Evolutionary conservation across 2,329 filamentous ascomycete genomes (phyloP).

Genomic region (Coniosporium uncinatum): DNA sequence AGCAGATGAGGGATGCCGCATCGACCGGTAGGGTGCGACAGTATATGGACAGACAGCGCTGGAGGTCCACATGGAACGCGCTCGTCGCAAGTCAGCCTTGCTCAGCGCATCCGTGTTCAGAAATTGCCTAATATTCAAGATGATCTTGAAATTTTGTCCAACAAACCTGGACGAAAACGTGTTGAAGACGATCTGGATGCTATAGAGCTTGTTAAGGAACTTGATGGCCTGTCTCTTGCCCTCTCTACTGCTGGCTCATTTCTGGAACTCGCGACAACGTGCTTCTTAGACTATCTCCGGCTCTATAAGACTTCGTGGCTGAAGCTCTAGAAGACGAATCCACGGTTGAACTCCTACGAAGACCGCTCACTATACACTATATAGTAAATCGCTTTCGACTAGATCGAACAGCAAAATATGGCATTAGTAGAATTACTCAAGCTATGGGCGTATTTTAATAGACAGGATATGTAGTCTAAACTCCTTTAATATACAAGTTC

Average conservation of each 20-base stretch:
- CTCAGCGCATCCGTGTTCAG: conserved; percentile 20
- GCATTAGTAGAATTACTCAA: conserved; percentile 25
- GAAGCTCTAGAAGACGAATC: conserved; percentile 20
- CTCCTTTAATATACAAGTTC: conserved; percentile 19
- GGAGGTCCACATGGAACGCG: no score
- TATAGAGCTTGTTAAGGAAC: conserved; percentile 23
- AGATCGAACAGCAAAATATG: conserved; percentile 24
- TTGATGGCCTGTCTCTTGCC: conserved; percentile 40
- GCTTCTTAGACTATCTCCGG: conserved; percentile 29
- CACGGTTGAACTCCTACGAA: conserved; percentile 21
- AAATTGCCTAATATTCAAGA: conserved; percentile 23
- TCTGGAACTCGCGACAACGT: conserved; percentile 28
- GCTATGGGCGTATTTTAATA: conserved; percentile 38
- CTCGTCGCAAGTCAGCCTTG: conserved; percentile 22
- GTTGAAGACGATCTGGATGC: conserved; percentile 20
- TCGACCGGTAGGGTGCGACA: no score
- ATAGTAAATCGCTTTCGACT: conserved; percentile 30
- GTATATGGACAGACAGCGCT: no score
- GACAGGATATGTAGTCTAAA: conserved; percentile 38
- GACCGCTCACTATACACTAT: conserved; percentile 23
- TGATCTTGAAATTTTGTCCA: conserved; percentile 21
- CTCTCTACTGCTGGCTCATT: conserved; percentile 39
- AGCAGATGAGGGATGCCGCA: no score
- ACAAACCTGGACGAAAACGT: conserved; percentile 13
- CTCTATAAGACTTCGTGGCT: conserved; percentile 32